These are phyloP conservation scores for Clonostachys solani DNA, from an alignment of 2,329 filamentous ascomycete genomes.

Conservation along the genomic window DNA sequence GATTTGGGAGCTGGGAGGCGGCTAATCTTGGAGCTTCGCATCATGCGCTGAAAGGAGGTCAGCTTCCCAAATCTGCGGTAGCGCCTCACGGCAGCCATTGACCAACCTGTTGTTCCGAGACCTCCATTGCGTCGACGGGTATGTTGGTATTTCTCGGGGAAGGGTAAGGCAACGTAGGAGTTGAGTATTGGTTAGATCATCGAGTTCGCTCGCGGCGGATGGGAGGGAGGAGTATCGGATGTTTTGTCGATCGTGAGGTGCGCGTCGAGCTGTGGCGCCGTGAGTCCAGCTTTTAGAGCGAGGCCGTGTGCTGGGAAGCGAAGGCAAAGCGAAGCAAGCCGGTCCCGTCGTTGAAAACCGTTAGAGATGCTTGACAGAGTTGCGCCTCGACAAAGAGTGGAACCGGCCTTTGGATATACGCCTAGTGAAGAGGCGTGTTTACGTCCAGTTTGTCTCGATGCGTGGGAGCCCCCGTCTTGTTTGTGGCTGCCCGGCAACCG, in stretches of 20 bases:
- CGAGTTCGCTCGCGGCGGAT: neutral
- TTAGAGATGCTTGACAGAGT: no score
- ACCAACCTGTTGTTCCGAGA: constrained; percentile 26
- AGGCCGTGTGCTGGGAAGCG: no score
- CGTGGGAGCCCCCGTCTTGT: no score
- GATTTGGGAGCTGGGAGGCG: constrained; percentile 10
- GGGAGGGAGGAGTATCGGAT: neutral
- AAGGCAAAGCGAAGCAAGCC: no score
- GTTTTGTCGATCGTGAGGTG: neutral
- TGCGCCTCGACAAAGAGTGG: no score
- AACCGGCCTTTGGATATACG: no score
- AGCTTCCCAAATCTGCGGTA: neutral
- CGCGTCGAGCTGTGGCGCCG: no score
- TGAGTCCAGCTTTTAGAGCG: no score
- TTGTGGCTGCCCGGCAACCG: no score
- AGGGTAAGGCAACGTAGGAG: neutral
- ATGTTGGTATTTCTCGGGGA: neutral
- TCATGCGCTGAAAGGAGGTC: constrained; percentile 9
- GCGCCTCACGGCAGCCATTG: neutral
- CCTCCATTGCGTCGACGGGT: constrained; percentile 22
- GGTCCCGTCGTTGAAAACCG: no score
- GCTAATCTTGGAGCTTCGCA: constrained; percentile 18
- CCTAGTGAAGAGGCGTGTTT: no score
- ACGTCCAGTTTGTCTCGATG: no score
- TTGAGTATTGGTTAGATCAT: neutral